Evolutionary conservation across 805 yeast genomes (phyloP).

Genomic region (Starmerella khaoyaiensis): DNA sequence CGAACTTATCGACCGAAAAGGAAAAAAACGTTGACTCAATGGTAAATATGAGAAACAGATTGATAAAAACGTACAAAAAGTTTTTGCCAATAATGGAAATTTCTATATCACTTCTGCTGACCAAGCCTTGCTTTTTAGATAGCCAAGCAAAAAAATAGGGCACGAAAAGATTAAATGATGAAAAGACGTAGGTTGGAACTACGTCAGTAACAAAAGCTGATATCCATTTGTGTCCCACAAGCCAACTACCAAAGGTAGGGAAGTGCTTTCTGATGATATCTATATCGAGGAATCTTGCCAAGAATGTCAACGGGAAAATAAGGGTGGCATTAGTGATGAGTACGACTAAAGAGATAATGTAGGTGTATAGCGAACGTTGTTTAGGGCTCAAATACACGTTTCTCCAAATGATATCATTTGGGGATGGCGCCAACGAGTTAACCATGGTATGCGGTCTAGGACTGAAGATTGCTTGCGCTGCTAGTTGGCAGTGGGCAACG

Average conservation of each 20-base stretch:
- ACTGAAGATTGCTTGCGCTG: constrained; percentile 88
- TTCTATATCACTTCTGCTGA: constrained; percentile 88
- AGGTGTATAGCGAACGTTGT: constrained; percentile 54
- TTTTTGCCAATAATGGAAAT: constrained; percentile 80
- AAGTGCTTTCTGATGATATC: constrained; percentile 67
- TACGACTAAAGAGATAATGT: constrained; percentile 51
- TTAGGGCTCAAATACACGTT: constrained; percentile 68
- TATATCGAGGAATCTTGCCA: constrained; percentile 69
- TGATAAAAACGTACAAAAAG: constrained; percentile 87
- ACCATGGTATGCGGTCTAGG: constrained; percentile 76
- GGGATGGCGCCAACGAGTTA: constrained; percentile 84
- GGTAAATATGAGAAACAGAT: constrained; percentile 85
- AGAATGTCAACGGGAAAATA: constrained; percentile 69
- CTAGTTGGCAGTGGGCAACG: constrained; percentile 91
- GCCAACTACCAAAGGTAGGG: constrained; percentile 64
- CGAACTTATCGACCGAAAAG: constrained; percentile 65
- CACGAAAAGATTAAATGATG: constrained; percentile 64
- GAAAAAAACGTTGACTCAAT: constrained; percentile 78
- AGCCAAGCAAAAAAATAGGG: constrained; percentile 81
- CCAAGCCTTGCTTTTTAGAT: constrained; percentile 72
- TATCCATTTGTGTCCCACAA: constrained; percentile 56
- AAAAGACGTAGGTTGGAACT: constrained; percentile 81
- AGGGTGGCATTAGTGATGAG: constrained; percentile 58
- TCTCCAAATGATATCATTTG: constrained; percentile 89
- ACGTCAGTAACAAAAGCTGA: constrained; percentile 73